Conservation (phyloP, 2,329 filamentous ascomycete genomes). For the Fusarium armeniacum region DNA sequence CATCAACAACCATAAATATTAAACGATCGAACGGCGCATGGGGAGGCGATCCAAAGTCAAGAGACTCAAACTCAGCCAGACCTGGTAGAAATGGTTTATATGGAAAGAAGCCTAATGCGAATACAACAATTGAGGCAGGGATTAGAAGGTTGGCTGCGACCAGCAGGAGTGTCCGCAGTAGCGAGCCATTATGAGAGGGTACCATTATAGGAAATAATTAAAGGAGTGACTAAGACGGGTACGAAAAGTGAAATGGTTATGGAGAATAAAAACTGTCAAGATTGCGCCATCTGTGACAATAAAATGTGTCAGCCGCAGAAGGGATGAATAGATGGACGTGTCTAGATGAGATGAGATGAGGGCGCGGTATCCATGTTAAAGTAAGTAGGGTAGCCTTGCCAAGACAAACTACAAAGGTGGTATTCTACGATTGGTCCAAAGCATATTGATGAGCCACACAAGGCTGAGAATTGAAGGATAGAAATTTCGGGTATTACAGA, state of each 20-base stretch:
- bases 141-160: slow-evolving; percentile 81
- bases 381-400: slow-evolving; percentile 43
- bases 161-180: slow-evolving; percentile 62
- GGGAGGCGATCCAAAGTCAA: slow-evolving; percentile 69
- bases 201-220: slow-evolving; percentile 43
- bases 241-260: slow-evolving; percentile 8
- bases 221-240: slow-evolving; percentile 33
- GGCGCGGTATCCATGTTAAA: slow-evolving; percentile 30
- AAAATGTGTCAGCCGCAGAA: slow-evolving; percentile 29
- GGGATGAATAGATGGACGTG: slow-evolving; percentile 41
- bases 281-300: slow-evolving; percentile 38
- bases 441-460: slow-evolving; percentile 44
- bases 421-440: slow-evolving; percentile 38
- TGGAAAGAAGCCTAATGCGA: slow-evolving; percentile 94
- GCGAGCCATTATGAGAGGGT: slow-evolving; percentile 46
- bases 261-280: slow-evolving; percentile 18
- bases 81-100: slow-evolving; percentile 96
- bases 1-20: slow-evolving; percentile 98
- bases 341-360: slow-evolving; percentile 41
- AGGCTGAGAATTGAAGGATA: slow-evolving; percentile 40
- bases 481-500: slow-evolving; percentile 49
- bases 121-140: slow-evolving; percentile 79
- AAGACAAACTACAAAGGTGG: slow-evolving; percentile 46
- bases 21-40: slow-evolving; percentile 86
- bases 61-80: slow-evolving; percentile 75